Percentiles rank a stretch among this genome's conserved stretches.
phyloP scores from a whole-genome alignment of 192 early-diverging fungal species.

The Backusella psychrophila region DNA sequence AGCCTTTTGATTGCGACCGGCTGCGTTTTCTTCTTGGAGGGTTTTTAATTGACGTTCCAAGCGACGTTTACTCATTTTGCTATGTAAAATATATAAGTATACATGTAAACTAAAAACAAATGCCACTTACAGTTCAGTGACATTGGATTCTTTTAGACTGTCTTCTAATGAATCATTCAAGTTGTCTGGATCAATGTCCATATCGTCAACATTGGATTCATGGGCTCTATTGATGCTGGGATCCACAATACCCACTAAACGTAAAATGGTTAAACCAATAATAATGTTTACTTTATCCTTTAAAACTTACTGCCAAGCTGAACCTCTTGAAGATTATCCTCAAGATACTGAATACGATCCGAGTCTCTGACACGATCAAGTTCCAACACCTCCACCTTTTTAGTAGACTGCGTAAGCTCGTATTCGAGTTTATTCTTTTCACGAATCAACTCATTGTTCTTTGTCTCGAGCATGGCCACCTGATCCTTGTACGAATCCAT shows the following conservation, averaged over 20 bases:
- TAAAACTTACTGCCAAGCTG: constrained; percentile 61
- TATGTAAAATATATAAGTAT: constrained; percentile 4
- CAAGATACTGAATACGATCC: constrained; percentile 75
- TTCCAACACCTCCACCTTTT: constrained; percentile 63
- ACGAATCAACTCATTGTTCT: constrained; percentile 61
- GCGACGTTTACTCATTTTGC: constrained; percentile 28
- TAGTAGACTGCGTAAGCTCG: constrained; percentile 58
- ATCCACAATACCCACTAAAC: constrained; percentile 3
- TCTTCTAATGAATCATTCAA: constrained; percentile 30
- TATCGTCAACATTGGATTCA: constrained; percentile 7
- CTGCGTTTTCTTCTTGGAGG: constrained; percentile 28
- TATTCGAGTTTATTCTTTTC: constrained; percentile 74
- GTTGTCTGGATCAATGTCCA: constrained; percentile 16
- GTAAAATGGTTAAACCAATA: background rate
- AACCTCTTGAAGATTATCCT: constrained; percentile 79
- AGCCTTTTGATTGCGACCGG: constrained; percentile 26
- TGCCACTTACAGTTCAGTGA: constrained; percentile 25
- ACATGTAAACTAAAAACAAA: no score
- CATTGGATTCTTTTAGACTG: constrained; percentile 31
- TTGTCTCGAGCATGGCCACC: constrained; percentile 69
- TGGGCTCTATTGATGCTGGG: background rate
- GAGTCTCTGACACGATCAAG: constrained; percentile 61
- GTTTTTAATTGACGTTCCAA: constrained; percentile 31
- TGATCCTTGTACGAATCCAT: constrained; percentile 90
- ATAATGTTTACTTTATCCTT: background rate